These are phyloP conservation scores for Candida cerambycidarum DNA, from an alignment of 805 yeast species.

Conservation along the genomic window DNA sequence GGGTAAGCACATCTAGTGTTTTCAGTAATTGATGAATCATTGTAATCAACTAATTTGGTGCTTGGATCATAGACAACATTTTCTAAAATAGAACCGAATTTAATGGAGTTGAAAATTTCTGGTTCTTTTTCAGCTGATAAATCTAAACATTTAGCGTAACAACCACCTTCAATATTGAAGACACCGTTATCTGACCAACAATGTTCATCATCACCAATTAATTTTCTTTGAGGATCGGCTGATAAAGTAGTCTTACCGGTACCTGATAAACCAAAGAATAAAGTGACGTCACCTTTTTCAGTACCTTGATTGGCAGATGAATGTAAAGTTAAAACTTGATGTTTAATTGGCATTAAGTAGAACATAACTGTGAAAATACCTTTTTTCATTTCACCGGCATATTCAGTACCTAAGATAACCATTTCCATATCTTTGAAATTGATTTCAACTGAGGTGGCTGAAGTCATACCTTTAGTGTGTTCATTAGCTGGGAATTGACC, in stretches of 20 bases:
- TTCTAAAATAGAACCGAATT: slow-evolving; percentile 92
- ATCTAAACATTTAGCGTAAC: slow-evolving; percentile 96
- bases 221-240: slow-evolving; percentile 90
- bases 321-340: slow-evolving; percentile 88
- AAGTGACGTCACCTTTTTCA: slow-evolving; percentile 79
- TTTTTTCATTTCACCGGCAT: slow-evolving; percentile 99
- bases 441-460: slow-evolving; percentile 91
- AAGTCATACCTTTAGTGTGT: slow-evolving; percentile 96
- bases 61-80: slow-evolving; percentile 82
- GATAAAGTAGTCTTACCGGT: slow-evolving; percentile 97
- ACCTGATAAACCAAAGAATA: slow-evolving; percentile 96
- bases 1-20: slow-evolving; percentile 99
- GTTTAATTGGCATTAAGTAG: slow-evolving; percentile 94
- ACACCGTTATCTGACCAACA: slow-evolving; percentile 99
- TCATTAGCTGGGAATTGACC: slow-evolving; percentile 98
- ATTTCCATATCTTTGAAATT: slow-evolving; percentile 97
- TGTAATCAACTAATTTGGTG: slow-evolving; percentile 83
- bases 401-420: slow-evolving; percentile 98
- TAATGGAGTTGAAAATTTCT: slow-evolving; percentile 92
- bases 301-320: slow-evolving; percentile 93
- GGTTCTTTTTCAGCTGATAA: slow-evolving; percentile 92
- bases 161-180: slow-evolving; percentile 98
- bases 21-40: slow-evolving; percentile 81
- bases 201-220: slow-evolving; percentile 99
- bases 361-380: slow-evolving; percentile 99